A percentile compares a stretch with the other conserved stretches of the same genome.
These are phyloP conservation scores for Puya raimondii DNA, from an alignment of 176 grass and related monocot species.

Conservation along the genomic window DNA sequence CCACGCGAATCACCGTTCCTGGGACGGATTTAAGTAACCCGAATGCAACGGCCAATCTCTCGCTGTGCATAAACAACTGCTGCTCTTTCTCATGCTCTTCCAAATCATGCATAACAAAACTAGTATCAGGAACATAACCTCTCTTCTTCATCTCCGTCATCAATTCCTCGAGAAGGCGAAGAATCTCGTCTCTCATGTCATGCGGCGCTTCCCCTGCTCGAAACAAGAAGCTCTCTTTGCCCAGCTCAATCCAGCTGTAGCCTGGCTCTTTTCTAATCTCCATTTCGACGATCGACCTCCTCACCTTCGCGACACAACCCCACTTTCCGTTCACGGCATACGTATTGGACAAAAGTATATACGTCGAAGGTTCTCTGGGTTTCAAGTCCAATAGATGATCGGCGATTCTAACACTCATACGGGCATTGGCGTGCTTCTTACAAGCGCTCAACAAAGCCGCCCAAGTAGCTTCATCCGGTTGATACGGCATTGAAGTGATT, in stretches of 20 bases:
- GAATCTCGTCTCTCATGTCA: slow-evolving; percentile 49
- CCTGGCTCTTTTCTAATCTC: slow-evolving; percentile 58
- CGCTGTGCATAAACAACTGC: slow-evolving; percentile 74
- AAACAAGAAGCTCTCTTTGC: slow-evolving; percentile 51
- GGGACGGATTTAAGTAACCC: slow-evolving; percentile 60
- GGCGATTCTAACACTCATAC: slow-evolving; percentile 58
- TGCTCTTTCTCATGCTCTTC: slow-evolving; percentile 88
- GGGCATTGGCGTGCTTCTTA: slow-evolving; percentile 59
- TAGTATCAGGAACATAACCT: slow-evolving; percentile 78
- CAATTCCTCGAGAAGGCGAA: slow-evolving; percentile 45
- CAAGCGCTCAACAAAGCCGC: slow-evolving; percentile 61
- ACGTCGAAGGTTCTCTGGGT: slow-evolving; percentile 71
- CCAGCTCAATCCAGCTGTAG: slow-evolving; percentile 68
- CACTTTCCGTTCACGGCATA: slow-evolving; percentile 67
- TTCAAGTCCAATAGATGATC: slow-evolving; percentile 46
- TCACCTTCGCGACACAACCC: slow-evolving; percentile 50
- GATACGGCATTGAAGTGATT: slow-evolving; percentile 53
- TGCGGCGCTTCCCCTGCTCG: slow-evolving; percentile 51
- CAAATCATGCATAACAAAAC: slow-evolving; percentile 86
- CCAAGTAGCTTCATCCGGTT: slow-evolving; percentile 72
- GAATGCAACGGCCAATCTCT: slow-evolving; percentile 78
- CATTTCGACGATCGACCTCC: slow-evolving; percentile 50
- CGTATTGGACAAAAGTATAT: slow-evolving; percentile 76
- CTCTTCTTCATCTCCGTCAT: slow-evolving; percentile 49
- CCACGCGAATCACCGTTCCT: slow-evolving; percentile 48